Evolutionary conservation across 345 rosid species (phyloP), one percentile per base, ranked within the genome.

Genomic region (Theobroma cacao): DNA sequence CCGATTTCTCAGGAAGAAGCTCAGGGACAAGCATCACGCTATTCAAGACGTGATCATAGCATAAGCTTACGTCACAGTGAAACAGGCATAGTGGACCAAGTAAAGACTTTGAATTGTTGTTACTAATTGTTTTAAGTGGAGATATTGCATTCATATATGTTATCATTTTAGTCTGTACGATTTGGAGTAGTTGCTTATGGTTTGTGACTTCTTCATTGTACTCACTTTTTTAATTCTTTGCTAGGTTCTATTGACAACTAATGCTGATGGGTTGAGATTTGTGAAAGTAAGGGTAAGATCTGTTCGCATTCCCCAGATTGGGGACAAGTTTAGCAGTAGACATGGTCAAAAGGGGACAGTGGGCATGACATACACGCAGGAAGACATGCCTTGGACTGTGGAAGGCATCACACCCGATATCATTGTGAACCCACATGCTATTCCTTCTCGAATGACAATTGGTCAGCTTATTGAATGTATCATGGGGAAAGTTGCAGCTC

Each of bases 281-380:
- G 99, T 96, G 74, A 96, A 96, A 89, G 99, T 96, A 58, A 89
- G 99, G 84, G 97, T 94, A 64, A 91, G 98, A 80, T 96, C 99
- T 2, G 97, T 96, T 67, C 88, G 99, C 55, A 94, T 90, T 76
- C 99, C 99, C 76, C 99, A 96, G 80, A 96, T 96, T 30, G 98
- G 99, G 40, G 99, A 96, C 87, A 96, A 96, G 73, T 95, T 95
- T 67, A 95, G 99, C 75, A 95, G 99, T 89, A 87, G 99, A 81
- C 99, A 95, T 26, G 99, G 98, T 75, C 99, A 96, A 89, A 96
- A 96, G 91, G 99, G 99, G 85, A 96, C 99, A 6, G 97, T 94
- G 18, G 99, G 99, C 76, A 94, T 94, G 97, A 92, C 98, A 12
- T 96, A 96, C 83, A 96, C 99, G 1, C 99, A 96, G 73, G 99